Conservation (phyloP, 169 alveolate species). For the Perkinsus olseni region DNA sequence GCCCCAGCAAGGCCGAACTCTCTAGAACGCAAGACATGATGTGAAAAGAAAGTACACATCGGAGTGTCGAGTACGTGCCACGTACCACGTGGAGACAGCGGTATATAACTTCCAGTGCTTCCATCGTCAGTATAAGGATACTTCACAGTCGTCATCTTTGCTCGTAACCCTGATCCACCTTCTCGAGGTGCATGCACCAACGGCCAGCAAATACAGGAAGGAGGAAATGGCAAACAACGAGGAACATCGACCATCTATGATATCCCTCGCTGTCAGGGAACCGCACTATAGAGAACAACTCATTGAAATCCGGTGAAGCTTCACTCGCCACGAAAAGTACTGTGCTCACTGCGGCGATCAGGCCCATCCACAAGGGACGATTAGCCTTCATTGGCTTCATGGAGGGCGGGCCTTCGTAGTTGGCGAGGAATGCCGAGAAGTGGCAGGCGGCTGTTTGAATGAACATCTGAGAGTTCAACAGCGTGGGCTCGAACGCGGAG, state of each 20-base stretch:
- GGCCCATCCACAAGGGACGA: slow-evolving; percentile 32
- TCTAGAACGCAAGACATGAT: too few relatives aligned
- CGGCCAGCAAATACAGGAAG: not conserved
- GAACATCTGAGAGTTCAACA: slow-evolving; percentile 69
- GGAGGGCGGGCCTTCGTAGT: slow-evolving; percentile 75
- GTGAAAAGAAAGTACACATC: too few relatives aligned
- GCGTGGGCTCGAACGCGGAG: slow-evolving; percentile 66
- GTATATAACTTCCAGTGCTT: too few relatives aligned
- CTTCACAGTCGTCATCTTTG: not conserved
- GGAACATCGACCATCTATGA: not conserved
- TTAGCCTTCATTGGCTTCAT: slow-evolving; percentile 56
- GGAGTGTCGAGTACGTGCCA: too few relatives aligned
- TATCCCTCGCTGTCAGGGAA: slow-evolving; percentile 5
- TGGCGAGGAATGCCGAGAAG: slow-evolving; percentile 60
- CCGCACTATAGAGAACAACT: slow-evolving; percentile 19
- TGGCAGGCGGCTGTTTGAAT: slow-evolving; percentile 59
- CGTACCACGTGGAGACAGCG: too few relatives aligned
- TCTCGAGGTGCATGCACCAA: not conserved
- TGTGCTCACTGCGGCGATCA: not conserved
- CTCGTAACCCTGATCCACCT: not conserved
- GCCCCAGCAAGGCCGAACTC: too few relatives aligned
- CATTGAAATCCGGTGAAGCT: slow-evolving; percentile 19
- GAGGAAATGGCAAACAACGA: not conserved
- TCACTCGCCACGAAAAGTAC: slow-evolving; percentile 17
- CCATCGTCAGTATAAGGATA: not conserved